Percentiles rank a stretch among this genome's conserved stretches.
Evolutionary conservation across 2,329 filamentous ascomycete genomes (phyloP).

Genomic region (Botrytis medusae): DNA sequence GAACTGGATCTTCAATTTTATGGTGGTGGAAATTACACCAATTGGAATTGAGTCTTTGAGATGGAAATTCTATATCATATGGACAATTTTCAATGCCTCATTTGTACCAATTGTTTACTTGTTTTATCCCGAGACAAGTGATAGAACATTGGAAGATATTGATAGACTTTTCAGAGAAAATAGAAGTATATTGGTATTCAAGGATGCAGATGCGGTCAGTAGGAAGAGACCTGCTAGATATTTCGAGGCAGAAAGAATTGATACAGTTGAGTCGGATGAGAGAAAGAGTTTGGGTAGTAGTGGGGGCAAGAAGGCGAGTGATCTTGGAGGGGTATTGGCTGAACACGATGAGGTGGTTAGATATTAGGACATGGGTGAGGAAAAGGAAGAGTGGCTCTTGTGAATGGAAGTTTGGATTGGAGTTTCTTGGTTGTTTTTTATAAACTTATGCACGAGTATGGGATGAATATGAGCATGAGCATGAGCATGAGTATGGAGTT

Average conservation of each 20-base stretch:
- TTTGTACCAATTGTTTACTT: conserved; percentile 46
- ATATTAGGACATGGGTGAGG: background rate
- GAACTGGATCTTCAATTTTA: conserved; percentile 55
- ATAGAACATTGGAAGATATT: conserved; percentile 18
- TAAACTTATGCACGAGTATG: background rate
- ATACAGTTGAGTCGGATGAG: background rate
- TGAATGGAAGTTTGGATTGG: background rate
- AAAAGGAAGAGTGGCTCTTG: background rate
- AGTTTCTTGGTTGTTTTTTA: background rate
- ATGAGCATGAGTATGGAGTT: conserved; percentile 9
- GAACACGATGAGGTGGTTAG: conserved; percentile 14
- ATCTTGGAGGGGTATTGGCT: background rate
- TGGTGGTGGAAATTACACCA: conserved; percentile 38
- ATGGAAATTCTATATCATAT: conserved; percentile 58
- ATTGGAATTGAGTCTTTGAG: conserved; percentile 50
- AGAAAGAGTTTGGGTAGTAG: background rate
- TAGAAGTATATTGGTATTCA: conserved; percentile 3
- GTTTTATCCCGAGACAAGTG: conserved; percentile 52
- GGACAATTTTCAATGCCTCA: conserved; percentile 48
- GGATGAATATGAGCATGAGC: background rate
- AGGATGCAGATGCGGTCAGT: conserved; percentile 10
- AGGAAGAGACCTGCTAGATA: conserved; percentile 15
- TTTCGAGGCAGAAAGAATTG: conserved; percentile 9
- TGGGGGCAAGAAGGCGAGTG: background rate
- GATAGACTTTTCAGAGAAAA: conserved; percentile 19